Evolutionary conservation across 805 yeast genomes (phyloP).

Genomic region (Aciculoconidium aculeatum): DNA sequence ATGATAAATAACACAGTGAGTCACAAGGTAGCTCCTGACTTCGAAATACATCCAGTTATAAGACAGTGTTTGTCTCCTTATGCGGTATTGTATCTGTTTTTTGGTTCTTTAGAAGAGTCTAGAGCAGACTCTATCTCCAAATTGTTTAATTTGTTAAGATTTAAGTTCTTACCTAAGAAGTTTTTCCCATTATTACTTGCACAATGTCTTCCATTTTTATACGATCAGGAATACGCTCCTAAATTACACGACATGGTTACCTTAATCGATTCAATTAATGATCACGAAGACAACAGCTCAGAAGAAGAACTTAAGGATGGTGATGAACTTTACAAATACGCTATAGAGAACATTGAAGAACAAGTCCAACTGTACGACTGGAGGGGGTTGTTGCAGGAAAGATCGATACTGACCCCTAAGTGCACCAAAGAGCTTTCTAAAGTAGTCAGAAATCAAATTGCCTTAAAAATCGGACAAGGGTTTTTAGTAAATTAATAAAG

Average conservation of each 20-base stretch:
- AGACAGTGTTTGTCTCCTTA: constrained; percentile 69
- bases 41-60: constrained; percentile 47
- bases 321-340: constrained; percentile 25
- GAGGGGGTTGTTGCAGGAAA: constrained; percentile 21
- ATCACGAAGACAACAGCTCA: constrained; percentile 21
- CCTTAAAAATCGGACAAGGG: constrained; percentile 27
- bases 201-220: constrained; percentile 42
- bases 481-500: constrained; percentile 1
- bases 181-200: constrained; percentile 44
- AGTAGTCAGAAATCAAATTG: constrained; percentile 26
- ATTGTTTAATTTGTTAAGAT: constrained; percentile 44
- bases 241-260: constrained; percentile 27
- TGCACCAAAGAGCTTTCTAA: constrained; percentile 20
- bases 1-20: constrained; percentile 45
- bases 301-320: constrained; percentile 23
- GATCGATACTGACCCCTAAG: constrained; percentile 17
- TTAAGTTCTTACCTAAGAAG: constrained; percentile 41
- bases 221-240: constrained; percentile 8
- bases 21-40: constrained; percentile 26
- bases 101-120: constrained; percentile 19
- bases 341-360: constrained; percentile 18
- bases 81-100: constrained; percentile 53
- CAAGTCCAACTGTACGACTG: constrained; percentile 27
- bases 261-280: constrained; percentile 35
- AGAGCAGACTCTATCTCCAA: constrained; percentile 27